Base-by-base conservation (phyloP, 192 early-diverging fungal species). In the Oehlia diaphana region DNA sequence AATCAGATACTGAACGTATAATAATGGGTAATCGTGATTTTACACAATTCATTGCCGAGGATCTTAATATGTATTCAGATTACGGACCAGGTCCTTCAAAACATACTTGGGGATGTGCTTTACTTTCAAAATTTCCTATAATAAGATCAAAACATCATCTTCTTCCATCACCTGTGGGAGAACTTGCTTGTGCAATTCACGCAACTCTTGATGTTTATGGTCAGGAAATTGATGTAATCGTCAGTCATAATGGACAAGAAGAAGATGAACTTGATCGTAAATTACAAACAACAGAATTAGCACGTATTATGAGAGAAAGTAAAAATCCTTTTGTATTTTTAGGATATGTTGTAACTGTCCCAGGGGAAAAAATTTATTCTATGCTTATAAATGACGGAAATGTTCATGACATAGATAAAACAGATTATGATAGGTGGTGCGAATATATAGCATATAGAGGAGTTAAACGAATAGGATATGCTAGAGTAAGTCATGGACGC, bases 111-210 rank as follows among this genome's bases (percentile, higher is more conserved):
- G 94, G 94, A 9, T 95, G 94, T 79, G 85, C 91, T 3, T 91
- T 95, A 89, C 89, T 95, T 69, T 95, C 94, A 47, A 94, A 94
- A 82, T 95, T 94, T 86, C 94, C 92, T n/a, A 95, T 95, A 76
- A 81, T 88, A 77, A 85, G 85, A 37, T 94, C 93, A 21, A 86
- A 86, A 0, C 94, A 95, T 80, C 92, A 93, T 69, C 83, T 95
- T 79, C 86, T 95, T 74, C 94, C 94, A 64, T 94, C 93, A 61
- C 94, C 94, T 19, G 89, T 87, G 9, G 94, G 94, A 61, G 94
- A 95, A 83, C 83, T 95, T 66, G 94, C 94, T 58, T 95, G 94
- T 72, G 94, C 93, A 5, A 95, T 95, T 81, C 92, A 95, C 78
- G 94, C 94, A n/a, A 95, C 94, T 42, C 80, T 95, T 73, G 92